Percentiles rank a stretch among this genome's conserved stretches.
Conservation (phyloP, 2,329 filamentous ascomycete genomes). For the Alternaria postmessia region DNA sequence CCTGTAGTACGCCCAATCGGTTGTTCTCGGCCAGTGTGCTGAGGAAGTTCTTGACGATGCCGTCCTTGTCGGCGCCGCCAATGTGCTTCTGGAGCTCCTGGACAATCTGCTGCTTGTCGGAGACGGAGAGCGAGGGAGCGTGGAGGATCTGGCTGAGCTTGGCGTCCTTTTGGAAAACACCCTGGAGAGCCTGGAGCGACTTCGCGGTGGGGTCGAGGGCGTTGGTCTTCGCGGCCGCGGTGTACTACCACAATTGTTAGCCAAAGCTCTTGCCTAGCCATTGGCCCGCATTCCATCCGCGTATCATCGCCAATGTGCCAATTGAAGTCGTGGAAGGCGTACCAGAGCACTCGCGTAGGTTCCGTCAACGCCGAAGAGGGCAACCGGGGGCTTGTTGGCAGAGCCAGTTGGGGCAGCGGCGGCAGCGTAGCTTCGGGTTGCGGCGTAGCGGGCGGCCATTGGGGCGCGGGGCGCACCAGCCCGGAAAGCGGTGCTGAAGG, state of each 20-base stretch:
- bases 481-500: slow-evolving; percentile 65
- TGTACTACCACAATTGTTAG: slow-evolving; percentile 73
- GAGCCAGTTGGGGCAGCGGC: slow-evolving; percentile 62
- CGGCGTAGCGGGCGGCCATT: slow-evolving; percentile 67
- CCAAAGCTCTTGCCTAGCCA: slow-evolving; percentile 25
- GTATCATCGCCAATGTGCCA: slow-evolving; percentile 26
- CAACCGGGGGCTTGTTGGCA: slow-evolving; percentile 82
- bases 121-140: slow-evolving; percentile 78
- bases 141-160: slow-evolving; percentile 80
- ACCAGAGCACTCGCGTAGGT: slow-evolving; percentile 99
- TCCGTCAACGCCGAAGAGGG: slow-evolving; percentile 94
- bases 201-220: slow-evolving; percentile 85
- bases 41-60: slow-evolving; percentile 94
- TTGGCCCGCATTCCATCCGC: slow-evolving; percentile 30
- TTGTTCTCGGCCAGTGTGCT: slow-evolving; percentile 94
- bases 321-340: slow-evolving; percentile 56
- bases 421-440: slow-evolving; percentile 80
- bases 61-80: slow-evolving; percentile 71
- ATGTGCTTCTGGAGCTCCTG: slow-evolving; percentile 86
- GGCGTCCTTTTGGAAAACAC: slow-evolving; percentile 79
- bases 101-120: slow-evolving; percentile 87
- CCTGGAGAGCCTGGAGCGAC: slow-evolving; percentile 75
- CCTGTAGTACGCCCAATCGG: slow-evolving; percentile 81
- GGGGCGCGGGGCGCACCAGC: slow-evolving; percentile 64
- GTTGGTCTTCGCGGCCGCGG: slow-evolving; percentile 87